Percentiles rank a stretch among this genome's conserved stretches.
Conservation (phyloP, 495 filamentous ascomycete species). For the Aspergillus incahuasiensis region DNA sequence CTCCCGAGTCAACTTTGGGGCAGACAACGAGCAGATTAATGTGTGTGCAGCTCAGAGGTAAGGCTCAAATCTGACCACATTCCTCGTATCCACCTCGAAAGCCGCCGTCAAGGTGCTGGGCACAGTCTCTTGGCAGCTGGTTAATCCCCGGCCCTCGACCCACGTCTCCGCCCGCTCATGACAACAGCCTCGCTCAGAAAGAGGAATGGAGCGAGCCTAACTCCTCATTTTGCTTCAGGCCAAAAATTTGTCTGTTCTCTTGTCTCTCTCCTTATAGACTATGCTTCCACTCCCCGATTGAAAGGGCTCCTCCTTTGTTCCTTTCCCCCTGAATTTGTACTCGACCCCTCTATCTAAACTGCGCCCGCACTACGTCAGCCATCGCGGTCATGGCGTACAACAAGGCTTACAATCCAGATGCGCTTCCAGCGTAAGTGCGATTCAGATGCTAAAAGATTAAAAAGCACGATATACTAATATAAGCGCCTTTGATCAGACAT, state of each 20-base stretch:
- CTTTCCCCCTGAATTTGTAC: neutral
- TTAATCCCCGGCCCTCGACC: constrained; percentile 21
- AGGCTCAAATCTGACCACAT: neutral
- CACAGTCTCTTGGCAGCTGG: constrained; percentile 10
- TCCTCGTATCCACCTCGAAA: neutral
- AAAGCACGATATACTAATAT: neutral
- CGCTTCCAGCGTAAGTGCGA: constrained; percentile 82
- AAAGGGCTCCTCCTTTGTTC: constrained; percentile 4
- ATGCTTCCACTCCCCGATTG: neutral
- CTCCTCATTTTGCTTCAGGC: constrained; percentile 13
- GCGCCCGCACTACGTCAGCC: constrained; percentile 28
- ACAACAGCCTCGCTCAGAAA: constrained; percentile 8
- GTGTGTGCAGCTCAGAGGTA: neutral
- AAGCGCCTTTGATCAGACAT: constrained; percentile 52
- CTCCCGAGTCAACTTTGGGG: neutral
- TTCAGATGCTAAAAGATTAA: neutral
- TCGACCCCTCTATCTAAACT: constrained; percentile 8
- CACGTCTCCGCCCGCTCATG: constrained; percentile 16
- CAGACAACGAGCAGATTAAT: neutral
- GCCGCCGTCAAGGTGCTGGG: neutral
- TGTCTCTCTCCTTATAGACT: neutral
- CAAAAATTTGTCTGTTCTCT: constrained; percentile 4
- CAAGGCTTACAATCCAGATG: constrained; percentile 88
- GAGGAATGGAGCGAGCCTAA: constrained; percentile 12
- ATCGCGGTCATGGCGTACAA: constrained; percentile 83